Evolutionary conservation across 164 flowering plant species (phyloP), one percentile per base, ranked within the genome.

Genomic region (Piper betle): DNA sequence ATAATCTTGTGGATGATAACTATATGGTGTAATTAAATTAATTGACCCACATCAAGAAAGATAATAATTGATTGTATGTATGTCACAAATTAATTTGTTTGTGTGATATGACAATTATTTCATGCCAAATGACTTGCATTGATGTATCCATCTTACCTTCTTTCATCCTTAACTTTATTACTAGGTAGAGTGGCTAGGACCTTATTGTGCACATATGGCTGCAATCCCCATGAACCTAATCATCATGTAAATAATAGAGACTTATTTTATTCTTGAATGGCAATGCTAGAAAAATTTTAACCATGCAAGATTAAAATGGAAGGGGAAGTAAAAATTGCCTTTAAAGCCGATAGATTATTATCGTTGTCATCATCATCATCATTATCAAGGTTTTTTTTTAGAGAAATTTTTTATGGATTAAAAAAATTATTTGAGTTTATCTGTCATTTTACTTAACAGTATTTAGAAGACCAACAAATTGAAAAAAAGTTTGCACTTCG

Each of bases 1-100:
- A 64, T 33, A 42, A 25, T 66, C 33, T 25, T 25, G 33, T 25
- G 33, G 37, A 63, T 37, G 66, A 70, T 71, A 72, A 72, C 70
- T 72, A 74, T 76, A 69, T 67, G 71, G 68, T 60, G 50, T 46
- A 68, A 62, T 72, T 73, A 75, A 73, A 68, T 71, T 70, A 75
- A 75, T 2, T 25, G 33, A 25, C 33, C 33, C 33, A 25, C 33
- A 25, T 25, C 33, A 25, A 25, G 33, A 25, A 25, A 2, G 33
- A 25, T 25, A 25, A 25, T 25, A 25, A 25, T 25, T 25, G 33
- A 25, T 25, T 25, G 33, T 25, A 25, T 2, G 2, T 25, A 25
- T 72, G 64, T 67, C 16, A 5, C n/a, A 53, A 5, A 17, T 5
- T 16, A 53, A 9, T 1, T 6, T 46, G 10, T 12, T 46, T 46